A percentile compares a stretch with the other conserved stretches of the same genome.
Conservation (phyloP, 164 flowering plant species). For the Nymphaea thermarum region DNA sequence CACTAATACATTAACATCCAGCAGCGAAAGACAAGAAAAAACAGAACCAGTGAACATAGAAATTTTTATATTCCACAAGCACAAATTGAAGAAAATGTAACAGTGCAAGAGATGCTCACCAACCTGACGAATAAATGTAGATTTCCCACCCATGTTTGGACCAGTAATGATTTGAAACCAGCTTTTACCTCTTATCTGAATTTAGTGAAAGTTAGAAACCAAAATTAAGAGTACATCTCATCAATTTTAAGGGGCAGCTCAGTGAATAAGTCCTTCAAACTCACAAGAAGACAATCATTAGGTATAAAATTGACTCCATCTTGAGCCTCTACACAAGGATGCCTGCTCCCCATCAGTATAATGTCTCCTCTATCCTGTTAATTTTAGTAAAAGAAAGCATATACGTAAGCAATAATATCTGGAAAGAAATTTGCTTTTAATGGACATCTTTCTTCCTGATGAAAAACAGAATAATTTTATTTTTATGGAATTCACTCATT, state of each 20-base stretch:
- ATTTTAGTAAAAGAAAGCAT: too few species aligned
- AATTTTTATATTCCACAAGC: too few species aligned
- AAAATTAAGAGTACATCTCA: background rate
- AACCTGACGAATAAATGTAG: conserved; percentile 96
- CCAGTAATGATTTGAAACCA: conserved; percentile 99
- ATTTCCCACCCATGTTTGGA: conserved; percentile 99
- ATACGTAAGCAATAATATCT: too few species aligned
- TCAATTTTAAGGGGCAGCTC: background rate
- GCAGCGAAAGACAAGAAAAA: background rate
- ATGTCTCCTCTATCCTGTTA: conserved; percentile 81
- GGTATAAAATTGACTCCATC: conserved; percentile 99
- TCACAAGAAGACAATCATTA: conserved; percentile 87
- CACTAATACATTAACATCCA: background rate
- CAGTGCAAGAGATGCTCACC: background rate
- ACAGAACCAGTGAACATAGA: background rate
- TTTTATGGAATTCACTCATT: too few species aligned
- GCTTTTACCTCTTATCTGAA: conserved; percentile 75
- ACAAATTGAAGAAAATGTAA: too few species aligned
- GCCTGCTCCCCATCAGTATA: conserved; percentile 80
- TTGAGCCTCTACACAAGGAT: conserved; percentile 99
- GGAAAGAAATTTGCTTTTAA: too few species aligned
- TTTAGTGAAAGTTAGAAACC: conserved; percentile 1
- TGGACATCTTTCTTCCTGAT: too few species aligned
- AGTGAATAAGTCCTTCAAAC: conserved; percentile 12
- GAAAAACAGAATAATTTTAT: too few species aligned